Evolutionary conservation across 306 rosid species (phyloP), one percentile per base, ranked within the genome.

Genomic region (Trifolium subterraneum): DNA sequence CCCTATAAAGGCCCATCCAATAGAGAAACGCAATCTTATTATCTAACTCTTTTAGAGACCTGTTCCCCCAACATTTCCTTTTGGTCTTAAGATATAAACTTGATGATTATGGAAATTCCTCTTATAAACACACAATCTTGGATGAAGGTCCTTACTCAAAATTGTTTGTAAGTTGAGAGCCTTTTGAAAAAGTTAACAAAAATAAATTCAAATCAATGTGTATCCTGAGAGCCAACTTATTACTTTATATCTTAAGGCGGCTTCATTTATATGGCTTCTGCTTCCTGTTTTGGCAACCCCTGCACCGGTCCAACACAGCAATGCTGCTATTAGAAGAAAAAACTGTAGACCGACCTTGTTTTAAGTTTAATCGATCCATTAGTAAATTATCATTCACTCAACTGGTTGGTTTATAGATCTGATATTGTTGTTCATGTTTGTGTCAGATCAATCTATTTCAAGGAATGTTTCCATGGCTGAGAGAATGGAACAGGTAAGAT

Each of bases 401-500:
- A 19, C 71, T 54, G 29, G 42, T 61, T 81, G 76, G 25, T 78
- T 33, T 55, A 29, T 71, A 50, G 36, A 27, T 64, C 79, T 87
- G 75, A 84, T 45, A 27, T 33, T 48, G 18, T 73, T 71, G 36
- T 64, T 16, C 38, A 7, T 79, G 71, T 73, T 52, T 81, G 15
- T 83, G 66, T 50, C 96, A 91, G 98, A 74, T 86, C 89, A 80
- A 81, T 82, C 93, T 70, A 80, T 84, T 71, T 87, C 92, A 65
- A 68, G 85, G 78, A 85, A 82, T 80, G 50, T 87, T 67, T 89
- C 90, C 8, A 54, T 75, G 70, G 92, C 85, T 81, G 81, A 74
- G 64, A 91, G 86, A 76, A 36, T 81, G 70, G 88, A 86, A 74
- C 93, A 89, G 97, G 97, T 93, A 79, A 23, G 77, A 47, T 54